These are phyloP conservation scores for Colletotrichum simmondsii DNA, from an alignment of 2,329 filamentous ascomycete genomes.

Conservation along the genomic window DNA sequence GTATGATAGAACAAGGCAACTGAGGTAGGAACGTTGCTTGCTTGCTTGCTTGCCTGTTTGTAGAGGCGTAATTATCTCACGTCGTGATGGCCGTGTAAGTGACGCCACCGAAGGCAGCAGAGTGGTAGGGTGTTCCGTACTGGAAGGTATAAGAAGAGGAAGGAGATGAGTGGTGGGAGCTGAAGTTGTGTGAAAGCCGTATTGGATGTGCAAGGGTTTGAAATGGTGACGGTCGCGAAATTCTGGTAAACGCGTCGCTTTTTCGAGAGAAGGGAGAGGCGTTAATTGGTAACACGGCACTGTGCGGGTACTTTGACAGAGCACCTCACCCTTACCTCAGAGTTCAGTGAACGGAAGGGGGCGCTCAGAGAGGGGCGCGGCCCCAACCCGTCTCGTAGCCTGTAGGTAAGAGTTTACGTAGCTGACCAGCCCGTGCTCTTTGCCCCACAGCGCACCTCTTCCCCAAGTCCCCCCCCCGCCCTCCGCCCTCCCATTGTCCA, in stretches of 20 bases:
- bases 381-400: background rate
- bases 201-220: conserved; percentile 29
- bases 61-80: background rate
- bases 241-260: conserved; percentile 28
- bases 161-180: conserved; percentile 7
- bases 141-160: too few relatives aligned
- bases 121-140: background rate
- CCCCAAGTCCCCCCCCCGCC: too few relatives aligned
- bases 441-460: background rate
- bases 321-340: too few relatives aligned
- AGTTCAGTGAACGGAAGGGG: background rate
- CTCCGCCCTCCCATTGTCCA: background rate
- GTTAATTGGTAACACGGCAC: conserved; percentile 27
- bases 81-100: background rate
- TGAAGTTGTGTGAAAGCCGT: conserved; percentile 8
- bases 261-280: conserved; percentile 22
- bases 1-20: background rate
- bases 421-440: background rate
- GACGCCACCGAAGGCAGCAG: background rate
- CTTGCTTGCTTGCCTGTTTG: background rate
- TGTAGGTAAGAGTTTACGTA: background rate
- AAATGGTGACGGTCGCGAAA: conserved; percentile 24
- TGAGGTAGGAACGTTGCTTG: background rate
- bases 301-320: background rate
- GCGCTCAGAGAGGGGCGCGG: background rate